phyloP scores from a whole-genome alignment of 1,284 basidiomycete species.

The Puccinia polysora region DNA sequence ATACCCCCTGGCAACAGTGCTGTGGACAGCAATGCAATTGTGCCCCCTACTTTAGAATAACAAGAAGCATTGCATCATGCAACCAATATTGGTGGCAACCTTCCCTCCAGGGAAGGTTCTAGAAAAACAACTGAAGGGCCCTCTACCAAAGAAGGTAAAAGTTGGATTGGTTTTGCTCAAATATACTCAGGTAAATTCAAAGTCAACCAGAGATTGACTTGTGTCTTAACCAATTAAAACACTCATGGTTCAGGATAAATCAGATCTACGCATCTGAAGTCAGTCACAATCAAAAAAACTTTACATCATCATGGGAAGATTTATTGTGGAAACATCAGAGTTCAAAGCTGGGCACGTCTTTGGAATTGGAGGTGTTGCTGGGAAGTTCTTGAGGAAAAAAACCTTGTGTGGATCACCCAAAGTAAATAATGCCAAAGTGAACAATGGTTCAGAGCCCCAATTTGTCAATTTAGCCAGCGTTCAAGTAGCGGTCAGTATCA shows the following conservation, averaged over 20 bases:
- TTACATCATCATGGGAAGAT: conserved; percentile 98
- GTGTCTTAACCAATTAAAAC: conserved; percentile 85
- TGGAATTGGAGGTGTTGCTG: conserved; percentile 82
- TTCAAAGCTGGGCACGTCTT: conserved; percentile 96
- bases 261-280: conserved; percentile 62
- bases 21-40: conserved; percentile 1
- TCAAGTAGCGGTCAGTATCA: conserved; percentile 62
- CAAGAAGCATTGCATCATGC: conserved; percentile 18
- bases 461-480: conserved; percentile 79
- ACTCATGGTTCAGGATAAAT: conserved; percentile 62
- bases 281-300: conserved; percentile 67
- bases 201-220: conserved; percentile 65
- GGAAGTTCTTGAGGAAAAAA: conserved; percentile 81
- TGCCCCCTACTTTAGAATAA: conserved; percentile 21
- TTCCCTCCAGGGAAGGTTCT: conserved; percentile 21
- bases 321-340: conserved; percentile 73
- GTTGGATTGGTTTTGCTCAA: conserved; percentile 83
- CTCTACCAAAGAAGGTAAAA: conserved; percentile 57
- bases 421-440: conserved; percentile 27
- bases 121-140: conserved; percentile 45
- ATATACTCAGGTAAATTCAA: conserved; percentile 83
- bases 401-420: conserved; percentile 70
- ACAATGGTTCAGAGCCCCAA: background rate
- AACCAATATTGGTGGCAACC: conserved; percentile 35
- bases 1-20: conserved; percentile 50